Percentiles rank a stretch among this genome's conserved stretches.
Conservation (phyloP, 257 asterid genomes). For the Salvia rosmarinus region DNA sequence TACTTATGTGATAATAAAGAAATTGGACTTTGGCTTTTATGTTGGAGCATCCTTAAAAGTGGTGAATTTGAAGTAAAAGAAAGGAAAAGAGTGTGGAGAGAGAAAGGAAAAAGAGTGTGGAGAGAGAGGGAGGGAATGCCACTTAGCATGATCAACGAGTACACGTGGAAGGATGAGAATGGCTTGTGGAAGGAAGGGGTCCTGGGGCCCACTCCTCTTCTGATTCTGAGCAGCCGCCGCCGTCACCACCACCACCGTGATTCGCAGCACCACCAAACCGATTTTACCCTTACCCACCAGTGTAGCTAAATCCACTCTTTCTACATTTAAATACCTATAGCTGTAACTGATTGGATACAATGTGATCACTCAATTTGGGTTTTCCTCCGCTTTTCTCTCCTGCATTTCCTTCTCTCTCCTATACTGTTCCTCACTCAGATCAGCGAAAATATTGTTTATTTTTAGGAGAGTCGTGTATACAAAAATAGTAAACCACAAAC, state of each 20-base stretch:
- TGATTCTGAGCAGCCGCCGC: too few species aligned
- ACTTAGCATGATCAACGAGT: not conserved
- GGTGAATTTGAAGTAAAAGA: too few species aligned
- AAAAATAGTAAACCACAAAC: not conserved
- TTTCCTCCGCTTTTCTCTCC: slow-evolving; percentile 35
- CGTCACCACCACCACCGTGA: slow-evolving; percentile 40
- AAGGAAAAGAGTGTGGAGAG: too few species aligned
- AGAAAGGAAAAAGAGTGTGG: not conserved
- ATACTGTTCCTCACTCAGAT: not conserved
- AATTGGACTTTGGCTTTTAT: too few species aligned
- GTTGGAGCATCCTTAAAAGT: too few species aligned
- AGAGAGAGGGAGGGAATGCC: not conserved
- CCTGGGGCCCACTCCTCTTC: slow-evolving; percentile 13
- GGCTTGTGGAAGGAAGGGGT: slow-evolving; percentile 16
- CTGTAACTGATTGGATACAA: not conserved
- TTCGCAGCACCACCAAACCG: slow-evolving; percentile 36
- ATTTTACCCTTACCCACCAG: slow-evolving; percentile 8
- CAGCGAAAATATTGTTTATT: not conserved
- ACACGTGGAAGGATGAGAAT: slow-evolving; percentile 32
- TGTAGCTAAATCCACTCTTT: not conserved
- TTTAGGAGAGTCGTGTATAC: not conserved
- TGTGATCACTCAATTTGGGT: not conserved
- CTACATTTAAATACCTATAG: slow-evolving; percentile 12
- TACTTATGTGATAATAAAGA: too few species aligned
- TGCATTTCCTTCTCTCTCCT: slow-evolving; percentile 28